Percentiles rank a stretch among this genome's conserved stretches.
phyloP scores from a whole-genome alignment of 352 stramenopile genomes.

The Pythium pectinolyticum region DNA sequence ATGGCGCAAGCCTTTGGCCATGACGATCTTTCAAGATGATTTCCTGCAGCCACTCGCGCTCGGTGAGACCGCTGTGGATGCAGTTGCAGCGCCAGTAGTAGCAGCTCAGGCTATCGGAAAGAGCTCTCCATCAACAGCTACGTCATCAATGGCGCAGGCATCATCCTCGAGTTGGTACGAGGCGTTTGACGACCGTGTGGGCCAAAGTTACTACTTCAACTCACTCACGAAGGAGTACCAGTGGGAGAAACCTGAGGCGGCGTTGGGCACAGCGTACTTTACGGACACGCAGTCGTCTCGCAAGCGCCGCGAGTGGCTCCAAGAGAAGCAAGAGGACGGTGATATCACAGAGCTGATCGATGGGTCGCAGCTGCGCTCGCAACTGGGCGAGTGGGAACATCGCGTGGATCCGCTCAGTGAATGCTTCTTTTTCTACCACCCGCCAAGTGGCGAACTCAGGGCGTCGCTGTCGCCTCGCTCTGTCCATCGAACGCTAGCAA shows the following conservation, averaged over 20 bases:
- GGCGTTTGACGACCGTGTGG: constrained; percentile 68
- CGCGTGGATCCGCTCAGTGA: constrained; percentile 64
- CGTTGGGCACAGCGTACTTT: constrained; percentile 31
- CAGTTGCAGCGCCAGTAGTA: too few relatives aligned
- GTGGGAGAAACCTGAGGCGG: constrained; percentile 55
- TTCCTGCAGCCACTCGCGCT: constrained; percentile 43
- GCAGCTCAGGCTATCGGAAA: not conserved
- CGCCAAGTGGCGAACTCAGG: constrained; percentile 40
- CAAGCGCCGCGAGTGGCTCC: constrained; percentile 44
- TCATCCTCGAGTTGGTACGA: constrained; percentile 60
- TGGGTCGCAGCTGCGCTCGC: constrained; percentile 29
- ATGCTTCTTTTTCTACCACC: constrained; percentile 70
- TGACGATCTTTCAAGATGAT: constrained; percentile 71
- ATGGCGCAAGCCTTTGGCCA: constrained; percentile 62
- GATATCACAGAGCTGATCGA: constrained; percentile 37
- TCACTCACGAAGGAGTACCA: constrained; percentile 66
- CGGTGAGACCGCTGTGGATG: not conserved
- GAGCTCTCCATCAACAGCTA: not conserved
- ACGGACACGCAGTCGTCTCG: constrained; percentile 47
- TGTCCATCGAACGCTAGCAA: too few relatives aligned
- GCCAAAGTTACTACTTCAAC: constrained; percentile 79
- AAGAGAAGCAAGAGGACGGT: constrained; percentile 43
- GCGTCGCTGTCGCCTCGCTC: constrained; percentile 60
- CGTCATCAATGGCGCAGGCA: not conserved
- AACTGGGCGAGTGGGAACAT: constrained; percentile 63